phyloP scores from a whole-genome alignment of 2,329 filamentous ascomycete genomes.

The Fusarium chuoi region DNA sequence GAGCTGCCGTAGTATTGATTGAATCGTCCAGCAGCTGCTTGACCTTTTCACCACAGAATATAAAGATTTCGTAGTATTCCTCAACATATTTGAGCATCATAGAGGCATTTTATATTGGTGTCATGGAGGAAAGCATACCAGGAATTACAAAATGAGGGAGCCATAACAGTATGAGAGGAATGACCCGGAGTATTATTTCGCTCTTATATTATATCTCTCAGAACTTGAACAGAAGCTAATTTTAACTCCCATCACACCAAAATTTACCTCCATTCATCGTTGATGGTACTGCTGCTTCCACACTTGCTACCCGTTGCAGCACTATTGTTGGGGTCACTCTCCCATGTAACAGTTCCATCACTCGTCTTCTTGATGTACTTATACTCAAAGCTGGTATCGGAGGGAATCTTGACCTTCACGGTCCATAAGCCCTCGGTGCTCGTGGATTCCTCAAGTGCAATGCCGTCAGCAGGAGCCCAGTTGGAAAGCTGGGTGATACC shows the following conservation, averaged over 20 bases:
- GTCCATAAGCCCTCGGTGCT: constrained; percentile 62
- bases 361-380: constrained; percentile 69
- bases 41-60: background rate
- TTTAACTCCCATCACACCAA: accelerated
- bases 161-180: too few relatives aligned
- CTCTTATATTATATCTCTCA: background rate
- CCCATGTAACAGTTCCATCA: constrained; percentile 65
- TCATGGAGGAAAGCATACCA: background rate
- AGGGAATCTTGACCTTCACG: constrained; percentile 59
- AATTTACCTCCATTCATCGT: constrained; percentile 25
- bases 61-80: accelerated
- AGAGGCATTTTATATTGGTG: too few relatives aligned
- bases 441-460: constrained; percentile 62
- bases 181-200: background rate
- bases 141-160: too few relatives aligned
- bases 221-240: background rate
- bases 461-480: constrained; percentile 54
- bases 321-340: constrained; percentile 60
- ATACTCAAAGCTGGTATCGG: constrained; percentile 66
- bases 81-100: accelerated
- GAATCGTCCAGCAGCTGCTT: background rate
- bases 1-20: background rate
- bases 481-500: constrained; percentile 52
- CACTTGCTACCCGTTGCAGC: constrained; percentile 12
- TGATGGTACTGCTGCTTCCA: constrained; percentile 1